Conservation (phyloP, 2,329 filamentous ascomycete species). For the Bipolaris zeicola region DNA sequence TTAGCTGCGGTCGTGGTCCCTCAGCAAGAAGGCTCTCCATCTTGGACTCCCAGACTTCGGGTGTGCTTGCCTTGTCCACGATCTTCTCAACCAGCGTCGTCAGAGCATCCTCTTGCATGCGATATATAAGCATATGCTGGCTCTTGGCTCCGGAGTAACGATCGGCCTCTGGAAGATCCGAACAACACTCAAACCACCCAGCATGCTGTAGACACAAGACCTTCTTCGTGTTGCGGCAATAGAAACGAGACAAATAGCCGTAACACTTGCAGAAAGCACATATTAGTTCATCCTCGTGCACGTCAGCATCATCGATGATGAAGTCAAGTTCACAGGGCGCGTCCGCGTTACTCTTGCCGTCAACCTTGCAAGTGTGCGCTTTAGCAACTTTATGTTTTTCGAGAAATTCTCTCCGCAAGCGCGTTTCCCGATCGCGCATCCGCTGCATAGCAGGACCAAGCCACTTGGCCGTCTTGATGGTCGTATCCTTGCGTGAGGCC, state of each 20-base stretch:
- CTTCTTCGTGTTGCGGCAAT: slow-evolving; percentile 81
- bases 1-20: slow-evolving; percentile 82
- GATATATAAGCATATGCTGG: slow-evolving; percentile 77
- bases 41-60: slow-evolving; percentile 89
- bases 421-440: slow-evolving; percentile 74
- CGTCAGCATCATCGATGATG: slow-evolving; percentile 64
- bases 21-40: slow-evolving; percentile 84
- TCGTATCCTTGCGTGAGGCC: slow-evolving; percentile 72
- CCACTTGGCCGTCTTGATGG: slow-evolving; percentile 94
- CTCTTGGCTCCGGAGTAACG: slow-evolving; percentile 62
- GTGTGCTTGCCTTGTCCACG: slow-evolving; percentile 81
- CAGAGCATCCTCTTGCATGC: slow-evolving; percentile 75
- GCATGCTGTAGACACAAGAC: slow-evolving; percentile 83
- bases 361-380: slow-evolving; percentile 48
- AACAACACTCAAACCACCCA: slow-evolving; percentile 78
- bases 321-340: slow-evolving; percentile 39
- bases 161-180: slow-evolving; percentile 65
- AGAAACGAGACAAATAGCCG: slow-evolving; percentile 87
- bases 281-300: slow-evolving; percentile 90
- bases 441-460: slow-evolving; percentile 83
- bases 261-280: slow-evolving; percentile 92
- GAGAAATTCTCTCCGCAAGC: slow-evolving; percentile 71
- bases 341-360: slow-evolving; percentile 57
- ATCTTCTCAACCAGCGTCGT: slow-evolving; percentile 72
- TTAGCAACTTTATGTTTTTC: slow-evolving; percentile 63